phyloP scores from a whole-genome alignment of 2,329 filamentous ascomycete genomes.

The Macrophomina phaseolina region DNA sequence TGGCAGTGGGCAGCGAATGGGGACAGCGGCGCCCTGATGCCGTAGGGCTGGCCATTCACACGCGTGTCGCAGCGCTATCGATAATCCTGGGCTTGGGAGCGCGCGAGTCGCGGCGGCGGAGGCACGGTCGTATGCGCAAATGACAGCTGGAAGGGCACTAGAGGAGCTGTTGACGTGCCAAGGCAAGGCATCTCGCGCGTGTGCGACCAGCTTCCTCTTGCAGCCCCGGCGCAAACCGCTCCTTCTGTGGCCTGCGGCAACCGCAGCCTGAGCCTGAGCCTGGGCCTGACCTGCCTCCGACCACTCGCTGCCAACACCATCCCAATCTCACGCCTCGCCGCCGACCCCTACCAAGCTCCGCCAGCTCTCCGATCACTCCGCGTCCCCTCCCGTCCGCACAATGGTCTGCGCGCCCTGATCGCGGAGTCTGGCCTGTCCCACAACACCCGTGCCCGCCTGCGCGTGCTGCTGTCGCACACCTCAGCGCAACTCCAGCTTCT shows the following conservation, averaged over 20 bases:
- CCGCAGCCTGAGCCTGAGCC: no score
- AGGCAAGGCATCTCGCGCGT: background rate
- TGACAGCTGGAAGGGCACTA: conserved; percentile 13
- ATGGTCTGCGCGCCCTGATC: conserved; percentile 12
- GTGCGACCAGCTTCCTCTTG: conserved; percentile 6
- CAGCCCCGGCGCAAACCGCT: conserved; percentile 23
- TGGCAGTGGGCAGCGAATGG: conserved; percentile 1
- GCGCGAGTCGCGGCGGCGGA: conserved; percentile 12
- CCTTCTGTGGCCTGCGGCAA: background rate
- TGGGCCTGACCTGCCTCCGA: background rate
- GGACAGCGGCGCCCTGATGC: background rate
- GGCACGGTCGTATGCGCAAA: conserved; percentile 5
- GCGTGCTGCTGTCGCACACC: conserved; percentile 12
- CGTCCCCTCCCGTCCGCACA: background rate
- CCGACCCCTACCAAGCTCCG: background rate
- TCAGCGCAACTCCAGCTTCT: conserved; percentile 13
- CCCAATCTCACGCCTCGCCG: background rate
- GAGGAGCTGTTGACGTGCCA: background rate
- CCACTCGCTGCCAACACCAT: conserved; percentile 12
- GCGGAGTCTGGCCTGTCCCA: conserved; percentile 15
- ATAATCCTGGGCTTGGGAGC: background rate
- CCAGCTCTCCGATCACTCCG: background rate
- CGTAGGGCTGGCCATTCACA: conserved; percentile 18
- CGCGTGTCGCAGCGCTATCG: conserved; percentile 1
- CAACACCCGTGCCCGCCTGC: conserved; percentile 7